A percentile compares a stretch with the other conserved stretches of the same genome.
Evolutionary conservation across 345 rosid genomes (phyloP).

Genomic region (Salix suchowensis): DNA sequence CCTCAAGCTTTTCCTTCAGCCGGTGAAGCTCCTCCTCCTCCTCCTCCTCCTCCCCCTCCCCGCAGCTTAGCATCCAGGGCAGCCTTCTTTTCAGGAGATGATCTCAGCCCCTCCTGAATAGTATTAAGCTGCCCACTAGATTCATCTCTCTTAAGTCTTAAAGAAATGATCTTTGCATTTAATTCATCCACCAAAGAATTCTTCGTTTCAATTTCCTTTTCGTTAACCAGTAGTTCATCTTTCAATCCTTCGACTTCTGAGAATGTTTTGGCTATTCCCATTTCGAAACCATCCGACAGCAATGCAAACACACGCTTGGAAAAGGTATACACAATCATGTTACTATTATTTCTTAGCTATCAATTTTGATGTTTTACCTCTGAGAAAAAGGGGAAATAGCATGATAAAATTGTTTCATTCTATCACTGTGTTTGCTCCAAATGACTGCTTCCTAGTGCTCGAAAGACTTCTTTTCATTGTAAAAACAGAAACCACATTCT

Average conservation of each 20-base stretch:
- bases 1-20: conserved; percentile 50
- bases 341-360: not conserved
- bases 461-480: no score
- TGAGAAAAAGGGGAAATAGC: no score
- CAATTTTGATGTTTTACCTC: not conserved
- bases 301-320: no score
- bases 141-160: conserved; percentile 50
- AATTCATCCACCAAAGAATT: conserved; percentile 47
- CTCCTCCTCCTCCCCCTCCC: conserved; percentile 33
- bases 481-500: no score
- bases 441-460: not conserved
- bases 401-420: not conserved
- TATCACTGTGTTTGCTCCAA: not conserved
- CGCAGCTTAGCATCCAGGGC: conserved; percentile 48
- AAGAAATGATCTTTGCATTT: conserved; percentile 42
- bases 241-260: conserved; percentile 45
- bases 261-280: no score
- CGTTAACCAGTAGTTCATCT: conserved; percentile 36
- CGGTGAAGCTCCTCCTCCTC: conserved; percentile 33
- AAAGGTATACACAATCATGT: not conserved
- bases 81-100: conserved; percentile 51
- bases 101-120: conserved; percentile 44
- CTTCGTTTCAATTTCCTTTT: conserved; percentile 50
- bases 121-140: conserved; percentile 40
- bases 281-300: no score